A percentile compares a stretch with the other conserved stretches of the same genome.
Evolutionary conservation across 108 stramenopile species (phyloP).

Genomic region (Nannochloropsis salina): DNA sequence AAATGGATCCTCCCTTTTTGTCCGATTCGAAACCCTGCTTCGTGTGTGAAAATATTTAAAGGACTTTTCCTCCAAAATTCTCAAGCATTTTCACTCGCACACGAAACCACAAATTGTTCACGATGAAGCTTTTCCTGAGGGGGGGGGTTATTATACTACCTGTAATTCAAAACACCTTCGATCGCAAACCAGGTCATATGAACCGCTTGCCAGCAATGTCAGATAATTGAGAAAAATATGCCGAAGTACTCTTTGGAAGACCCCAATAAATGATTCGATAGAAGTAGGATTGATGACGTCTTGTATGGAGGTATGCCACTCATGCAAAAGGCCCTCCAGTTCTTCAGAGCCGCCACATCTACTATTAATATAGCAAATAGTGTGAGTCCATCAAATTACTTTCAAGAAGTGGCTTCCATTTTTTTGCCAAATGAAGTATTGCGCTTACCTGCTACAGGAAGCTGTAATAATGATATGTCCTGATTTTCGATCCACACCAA

Average conservation of each 20-base stretch:
- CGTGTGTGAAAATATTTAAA: too few relatives aligned
- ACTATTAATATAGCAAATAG: too few relatives aligned
- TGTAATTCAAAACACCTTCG: background rate
- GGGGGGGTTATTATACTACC: background rate
- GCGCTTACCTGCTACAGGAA: background rate
- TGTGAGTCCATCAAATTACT: too few relatives aligned
- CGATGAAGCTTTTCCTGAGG: too few relatives aligned
- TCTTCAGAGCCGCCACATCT: background rate
- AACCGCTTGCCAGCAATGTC: background rate
- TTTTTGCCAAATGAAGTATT: too few relatives aligned
- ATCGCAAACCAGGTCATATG: background rate
- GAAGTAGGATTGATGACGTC: background rate
- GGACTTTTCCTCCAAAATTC: too few relatives aligned
- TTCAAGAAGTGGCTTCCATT: too few relatives aligned
- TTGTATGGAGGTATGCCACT: background rate
- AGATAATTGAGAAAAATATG: background rate
- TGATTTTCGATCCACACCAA: conserved; percentile 11
- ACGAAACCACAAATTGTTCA: too few relatives aligned
- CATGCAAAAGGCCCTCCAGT: background rate
- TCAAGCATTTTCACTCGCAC: too few relatives aligned
- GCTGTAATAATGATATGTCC: background rate
- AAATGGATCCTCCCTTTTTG: background rate
- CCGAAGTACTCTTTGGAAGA: background rate
- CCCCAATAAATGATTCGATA: background rate
- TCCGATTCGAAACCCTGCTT: too few relatives aligned